Percentiles rank a stretch among this genome's conserved stretches.
Evolutionary conservation across 1,284 basidiomycete genomes (phyloP).

Genomic region (Anthracocystis setariae): DNA sequence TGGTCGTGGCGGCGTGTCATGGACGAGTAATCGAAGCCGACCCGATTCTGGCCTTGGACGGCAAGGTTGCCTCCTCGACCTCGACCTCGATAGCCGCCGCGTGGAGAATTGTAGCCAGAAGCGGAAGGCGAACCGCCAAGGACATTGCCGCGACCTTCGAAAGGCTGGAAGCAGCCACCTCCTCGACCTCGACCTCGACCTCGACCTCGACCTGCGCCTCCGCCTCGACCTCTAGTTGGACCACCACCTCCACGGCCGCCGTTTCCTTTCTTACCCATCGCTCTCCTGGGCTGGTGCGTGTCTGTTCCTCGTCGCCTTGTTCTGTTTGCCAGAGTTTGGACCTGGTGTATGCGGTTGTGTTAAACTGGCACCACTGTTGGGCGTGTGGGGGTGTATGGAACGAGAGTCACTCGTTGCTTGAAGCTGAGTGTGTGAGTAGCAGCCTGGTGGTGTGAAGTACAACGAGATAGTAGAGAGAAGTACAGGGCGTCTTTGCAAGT

Average conservation of each 20-base stretch:
- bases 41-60: slow-evolving; percentile 42
- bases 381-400: no score
- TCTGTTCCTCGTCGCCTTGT: no score
- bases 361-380: no score
- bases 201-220: slow-evolving; percentile 23
- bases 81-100: slow-evolving; percentile 37
- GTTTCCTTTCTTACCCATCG: slow-evolving; percentile 41
- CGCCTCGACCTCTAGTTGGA: slow-evolving; percentile 10
- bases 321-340: no score
- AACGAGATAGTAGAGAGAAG: neutral
- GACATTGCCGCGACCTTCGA: slow-evolving; percentile 21
- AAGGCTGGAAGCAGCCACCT: slow-evolving; percentile 27
- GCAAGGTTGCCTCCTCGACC: slow-evolving; percentile 44
- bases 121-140: slow-evolving; percentile 23
- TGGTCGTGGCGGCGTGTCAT: slow-evolving; percentile 22
- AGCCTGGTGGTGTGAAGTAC: no score
- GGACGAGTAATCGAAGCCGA: slow-evolving; percentile 46
- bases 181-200: slow-evolving; percentile 18
- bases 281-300: neutral
- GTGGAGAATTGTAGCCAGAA: slow-evolving; percentile 23
- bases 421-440: no score
- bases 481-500: neutral
- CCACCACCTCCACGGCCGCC: slow-evolving; percentile 25
- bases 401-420: no score
- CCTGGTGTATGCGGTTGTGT: no score